phyloP scores from a whole-genome alignment of 169 alveolate genomes.

The Plasmodium berghei region DNA sequence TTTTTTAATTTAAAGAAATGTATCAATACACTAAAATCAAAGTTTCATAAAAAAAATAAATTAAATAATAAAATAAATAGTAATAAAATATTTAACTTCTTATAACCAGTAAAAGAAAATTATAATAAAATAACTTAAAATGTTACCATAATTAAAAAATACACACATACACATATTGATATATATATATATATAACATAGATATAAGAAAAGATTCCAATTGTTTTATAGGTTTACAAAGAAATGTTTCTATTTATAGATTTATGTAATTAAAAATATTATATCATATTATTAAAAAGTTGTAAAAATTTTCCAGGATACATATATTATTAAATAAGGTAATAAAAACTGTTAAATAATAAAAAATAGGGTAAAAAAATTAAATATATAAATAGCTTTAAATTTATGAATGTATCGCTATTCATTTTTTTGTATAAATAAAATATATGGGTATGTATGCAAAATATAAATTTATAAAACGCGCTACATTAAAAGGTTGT shows the following conservation, averaged over 20 bases:
- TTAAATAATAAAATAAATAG: background rate
- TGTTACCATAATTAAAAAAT: background rate
- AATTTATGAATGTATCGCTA: background rate
- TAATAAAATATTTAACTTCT: background rate
- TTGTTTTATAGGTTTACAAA: background rate
- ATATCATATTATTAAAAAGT: background rate
- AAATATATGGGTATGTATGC: background rate
- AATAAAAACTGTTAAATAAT: background rate
- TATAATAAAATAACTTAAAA: background rate
- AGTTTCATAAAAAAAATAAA: background rate
- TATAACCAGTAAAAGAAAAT: background rate
- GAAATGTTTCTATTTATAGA: too few species aligned
- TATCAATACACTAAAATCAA: background rate
- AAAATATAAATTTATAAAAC: background rate
- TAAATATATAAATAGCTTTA: background rate
- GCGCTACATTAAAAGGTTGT: background rate
- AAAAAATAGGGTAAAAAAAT: background rate
- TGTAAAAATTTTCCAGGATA: background rate
- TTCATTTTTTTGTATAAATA: background rate
- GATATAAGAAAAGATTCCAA: too few species aligned
- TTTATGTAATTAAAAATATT: background rate
- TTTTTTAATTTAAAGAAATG: conserved; percentile 4
- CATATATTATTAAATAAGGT: background rate
- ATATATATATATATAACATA: too few species aligned
- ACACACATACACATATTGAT: too few species aligned